Base-by-base conservation (phyloP, 495 filamentous ascomycete species). In the Haplographium delicatum region DNA sequence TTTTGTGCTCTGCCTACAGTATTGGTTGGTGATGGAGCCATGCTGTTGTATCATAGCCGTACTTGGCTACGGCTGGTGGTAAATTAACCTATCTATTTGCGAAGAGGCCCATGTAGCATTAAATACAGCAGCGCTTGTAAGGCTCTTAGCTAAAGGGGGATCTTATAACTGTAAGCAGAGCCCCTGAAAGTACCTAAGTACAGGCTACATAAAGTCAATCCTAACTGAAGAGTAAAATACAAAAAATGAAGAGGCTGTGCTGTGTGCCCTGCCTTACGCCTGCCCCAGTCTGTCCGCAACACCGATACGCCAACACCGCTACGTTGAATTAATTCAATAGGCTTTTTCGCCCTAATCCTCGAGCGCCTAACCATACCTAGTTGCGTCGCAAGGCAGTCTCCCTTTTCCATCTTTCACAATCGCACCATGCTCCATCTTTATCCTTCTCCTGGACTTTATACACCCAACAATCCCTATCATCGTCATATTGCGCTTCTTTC, bases 361-460 rank as follows among this genome's bases (percentile, higher is more conserved):
- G 11, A 19, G 35, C n/a, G 35, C 35, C 22, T 39, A 2, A 5
- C 25, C 43, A 6, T 39, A 39, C 15, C 35, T 10, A 49, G 20
- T 31, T 34, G 7, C 46, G 46, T 22, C 16, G 38, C 33, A 49
- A 49, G 31, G 31, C 34, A 28, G 13, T 40, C 34, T 49, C 33
- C 11, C 10, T 39, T 40, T 28, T 49, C 34, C 33, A 26, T 39
- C 46, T 38, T 38, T 49, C 31, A 5, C 10, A 22, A 5, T 34
- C 46, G 20, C 15, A 40, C 46, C 46, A 49, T 8, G 11, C 23
- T 38, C 33, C 46, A 3, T 39, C 24, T 26, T 49, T 30, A 27
- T 49, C 46, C 13, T 40, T 20, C 34, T 49, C 46, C 33, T 49
- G 46, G 5, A 49, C 46, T 30, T 49, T 49, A 24, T 49, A 49